Conservation (phyloP, 2,329 filamentous ascomycete genomes). For the Tympanopsis confertula region DNA sequence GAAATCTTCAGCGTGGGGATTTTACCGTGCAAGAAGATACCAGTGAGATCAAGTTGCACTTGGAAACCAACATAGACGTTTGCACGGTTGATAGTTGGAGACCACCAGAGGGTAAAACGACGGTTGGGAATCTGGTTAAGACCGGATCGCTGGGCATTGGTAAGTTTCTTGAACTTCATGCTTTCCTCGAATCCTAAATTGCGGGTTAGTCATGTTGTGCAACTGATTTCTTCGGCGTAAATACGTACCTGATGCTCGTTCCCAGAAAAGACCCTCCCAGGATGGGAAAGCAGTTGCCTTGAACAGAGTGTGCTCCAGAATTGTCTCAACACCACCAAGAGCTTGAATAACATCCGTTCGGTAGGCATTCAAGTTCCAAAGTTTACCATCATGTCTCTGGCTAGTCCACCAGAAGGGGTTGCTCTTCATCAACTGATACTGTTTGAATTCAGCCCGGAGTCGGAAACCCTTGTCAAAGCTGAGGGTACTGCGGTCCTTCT, state of each 20-base stretch:
- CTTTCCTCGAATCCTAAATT: slow-evolving; percentile 25
- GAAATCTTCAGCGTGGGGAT: slow-evolving; percentile 97
- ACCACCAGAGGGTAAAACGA: slow-evolving; percentile 98
- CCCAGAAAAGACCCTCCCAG: slow-evolving; percentile 66
- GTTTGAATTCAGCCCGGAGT: slow-evolving; percentile 89
- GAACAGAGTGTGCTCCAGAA: slow-evolving; percentile 91
- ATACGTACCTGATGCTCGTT: too few species aligned
- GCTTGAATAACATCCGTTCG: slow-evolving; percentile 95
- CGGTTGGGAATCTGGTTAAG: slow-evolving; percentile 97
- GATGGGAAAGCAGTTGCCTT: slow-evolving; percentile 93
- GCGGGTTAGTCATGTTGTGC: slow-evolving; percentile 35
- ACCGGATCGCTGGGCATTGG: slow-evolving; percentile 92
- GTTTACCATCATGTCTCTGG: slow-evolving; percentile 88
- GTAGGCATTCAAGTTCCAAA: slow-evolving; percentile 96
- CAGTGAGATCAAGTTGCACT: slow-evolving; percentile 91
- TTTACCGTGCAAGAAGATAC: slow-evolving; percentile 98
- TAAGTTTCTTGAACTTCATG: slow-evolving; percentile 99
- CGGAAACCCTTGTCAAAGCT: slow-evolving; percentile 99
- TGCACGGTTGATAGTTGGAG: slow-evolving; percentile 80
- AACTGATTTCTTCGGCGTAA: too few species aligned
- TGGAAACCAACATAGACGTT: slow-evolving; percentile 99
- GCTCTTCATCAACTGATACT: slow-evolving; percentile 97
- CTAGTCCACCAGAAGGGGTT: slow-evolving; percentile 99
- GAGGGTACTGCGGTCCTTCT: slow-evolving; percentile 92
- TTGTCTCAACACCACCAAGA: slow-evolving; percentile 90